Evolutionary conservation across 2,329 filamentous ascomycete species (phyloP), one percentile per base, ranked within the genome.

Genomic region (Fusarium torreyae): DNA sequence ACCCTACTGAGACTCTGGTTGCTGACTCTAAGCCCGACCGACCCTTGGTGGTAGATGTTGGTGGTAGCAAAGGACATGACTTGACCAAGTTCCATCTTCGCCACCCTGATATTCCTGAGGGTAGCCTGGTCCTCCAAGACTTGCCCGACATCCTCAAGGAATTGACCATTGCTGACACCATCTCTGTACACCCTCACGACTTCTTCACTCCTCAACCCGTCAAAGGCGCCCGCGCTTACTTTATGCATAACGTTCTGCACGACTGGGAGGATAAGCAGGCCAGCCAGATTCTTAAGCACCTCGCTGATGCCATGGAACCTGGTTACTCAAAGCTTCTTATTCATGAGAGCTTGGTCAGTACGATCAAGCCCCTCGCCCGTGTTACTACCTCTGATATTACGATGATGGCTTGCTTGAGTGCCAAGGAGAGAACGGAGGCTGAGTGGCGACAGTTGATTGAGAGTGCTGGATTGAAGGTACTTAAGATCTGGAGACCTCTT

Each of bases 191-290:
- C 52, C 63, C 69, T 3, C 76, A 83, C 58, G 77, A 83, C 53
- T 75, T 76, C 44, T 75, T 83, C 56, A 77, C 74, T 0, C 74
- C 77, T 7, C 81, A 84, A 53, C 80, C 80, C 0, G 64, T 84
- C 9, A 77, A 73, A 24, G 81, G 80, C 5, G 82, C 82, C 1
- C 77, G 77, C 7, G 75, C 72, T 66, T 87, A 85, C 67, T 77
- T 86, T 40, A 77, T 86, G 64, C 82, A 84, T 28, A 78, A 79
- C 60, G 84, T 87, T 20, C 69, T 87, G 5, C 85, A 87, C 65
- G 83, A 86, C 69, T 86, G 84, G 84, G 77, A 81, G 0, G 82
- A 86, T 26, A 75, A 75, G 3, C 74, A 81, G 14, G 73, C 77
- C 0, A 57, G 69, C 2, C 60, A 66, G n/a, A 83, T 84, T 20